Evolutionary conservation across 2,329 filamentous ascomycete species (phyloP), one percentile per base, ranked within the genome.

Genomic region (Alternaria postmessia): DNA sequence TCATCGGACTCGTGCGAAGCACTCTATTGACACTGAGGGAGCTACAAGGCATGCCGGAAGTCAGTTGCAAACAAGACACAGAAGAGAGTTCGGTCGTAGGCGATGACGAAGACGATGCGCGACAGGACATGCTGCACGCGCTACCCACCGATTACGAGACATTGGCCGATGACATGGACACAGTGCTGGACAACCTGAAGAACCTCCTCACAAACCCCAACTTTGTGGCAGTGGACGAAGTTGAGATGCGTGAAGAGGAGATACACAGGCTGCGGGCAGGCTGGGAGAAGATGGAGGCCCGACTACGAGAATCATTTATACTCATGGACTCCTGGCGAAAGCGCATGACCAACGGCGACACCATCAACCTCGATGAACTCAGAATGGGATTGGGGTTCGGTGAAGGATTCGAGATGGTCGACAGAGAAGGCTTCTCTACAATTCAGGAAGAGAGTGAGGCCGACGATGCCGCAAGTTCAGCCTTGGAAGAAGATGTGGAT

Each of bases 301-400:
- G 93, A 52, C 97, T 95, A 93, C 89, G 88, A 66, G 94, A 98
- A 74, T 92, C 95, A 1, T 89, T 98, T 12, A 86, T 88, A 36
- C 88, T 99, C 80, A 96, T 99, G 82, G 92, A 97, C 66, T 89
- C 91, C 34, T 98, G 95, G 94, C 89, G 94, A 62, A 90, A 88
- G 75, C 87, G 92, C 42, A 93, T 97, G 87, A 87, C 87, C 16
- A 85, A 84, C 52, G 89, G 86, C 65, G 86, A 88, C 61, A 87
- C 89, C 0, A 87, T 94, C 66, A 89, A 91, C 69, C 76, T 85
- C 18, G 82, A 84, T 16, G 84, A 84, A 63, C 73, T 85, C 39
- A 88, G 88, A 74, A 87, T 89, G 83, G 90, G 91, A 2, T 73
- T 84, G 38, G 80, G 80, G 0, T 78, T 93, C 39, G 85, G 87